phyloP scores from a whole-genome alignment of 768 basidiomycete species.

The Fomitopsis pulvina region DNA sequence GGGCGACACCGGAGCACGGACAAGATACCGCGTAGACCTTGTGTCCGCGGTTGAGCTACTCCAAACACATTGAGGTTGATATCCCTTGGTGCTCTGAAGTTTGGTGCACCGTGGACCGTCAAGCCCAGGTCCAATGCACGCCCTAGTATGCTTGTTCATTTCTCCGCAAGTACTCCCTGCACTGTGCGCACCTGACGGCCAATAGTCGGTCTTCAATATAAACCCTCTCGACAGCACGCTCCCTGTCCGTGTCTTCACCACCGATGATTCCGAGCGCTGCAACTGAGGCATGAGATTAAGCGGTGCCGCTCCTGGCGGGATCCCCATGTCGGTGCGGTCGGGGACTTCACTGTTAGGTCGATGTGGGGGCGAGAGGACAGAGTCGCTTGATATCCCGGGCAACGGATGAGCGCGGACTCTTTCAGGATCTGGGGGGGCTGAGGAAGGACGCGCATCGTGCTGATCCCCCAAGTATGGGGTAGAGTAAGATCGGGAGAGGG shows the following conservation, averaged over 20 bases:
- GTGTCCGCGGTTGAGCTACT: slow-evolving; percentile 89
- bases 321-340: not conserved
- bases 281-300: slow-evolving; percentile 60
- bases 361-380: not conserved
- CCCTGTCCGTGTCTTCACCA: slow-evolving; percentile 79
- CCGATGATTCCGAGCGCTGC: slow-evolving; percentile 58
- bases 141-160: no score
- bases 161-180: no score
- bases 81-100: slow-evolving; percentile 80
- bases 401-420: not conserved
- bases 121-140: slow-evolving; percentile 88
- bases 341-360: not conserved
- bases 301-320: slow-evolving; percentile 16
- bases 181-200: slow-evolving; percentile 51
- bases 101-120: slow-evolving; percentile 90
- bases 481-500: not conserved
- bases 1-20: slow-evolving; percentile 77
- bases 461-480: not conserved
- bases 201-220: slow-evolving; percentile 91
- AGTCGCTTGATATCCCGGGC: not conserved
- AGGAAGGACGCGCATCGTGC: slow-evolving; percentile 8
- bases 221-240: slow-evolving; percentile 84
- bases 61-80: slow-evolving; percentile 89
- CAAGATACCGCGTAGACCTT: slow-evolving; percentile 85
- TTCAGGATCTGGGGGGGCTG: slow-evolving; percentile 7